A percentile compares a stretch with the other conserved stretches of the same genome.
Conservation (phyloP, 139 green algal genomes). For the Tetradesmus obliquus region DNA sequence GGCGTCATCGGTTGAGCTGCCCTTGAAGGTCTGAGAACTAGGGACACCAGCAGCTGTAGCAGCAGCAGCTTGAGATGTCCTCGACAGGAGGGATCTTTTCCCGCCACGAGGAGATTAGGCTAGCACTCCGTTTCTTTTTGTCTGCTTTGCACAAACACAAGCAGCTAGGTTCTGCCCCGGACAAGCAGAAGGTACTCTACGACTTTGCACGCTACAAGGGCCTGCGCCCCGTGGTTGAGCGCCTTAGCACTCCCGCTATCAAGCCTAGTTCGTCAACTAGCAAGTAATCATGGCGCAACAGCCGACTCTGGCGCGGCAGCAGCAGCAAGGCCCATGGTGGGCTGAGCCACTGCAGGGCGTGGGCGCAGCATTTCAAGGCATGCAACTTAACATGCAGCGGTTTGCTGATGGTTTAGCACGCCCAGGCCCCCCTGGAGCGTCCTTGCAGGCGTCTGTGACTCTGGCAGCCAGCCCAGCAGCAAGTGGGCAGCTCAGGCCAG, state of each 20-base stretch:
- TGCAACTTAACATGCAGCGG: conserved; percentile 44
- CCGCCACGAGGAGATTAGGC: conserved; percentile 65
- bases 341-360: background rate
- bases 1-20: background rate
- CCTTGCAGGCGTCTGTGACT: conserved; percentile 11
- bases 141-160: conserved; percentile 61
- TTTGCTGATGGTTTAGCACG: conserved; percentile 23
- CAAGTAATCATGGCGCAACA: conserved; percentile 4
- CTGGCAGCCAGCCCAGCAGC: background rate
- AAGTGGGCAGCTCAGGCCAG: background rate
- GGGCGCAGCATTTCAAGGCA: conserved; percentile 28
- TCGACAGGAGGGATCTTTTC: conserved; percentile 27
- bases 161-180: conserved; percentile 45
- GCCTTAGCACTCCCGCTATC: conserved; percentile 36
- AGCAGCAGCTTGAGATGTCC: background rate
- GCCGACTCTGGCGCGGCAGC: background rate
- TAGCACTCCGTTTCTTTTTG: conserved; percentile 66
- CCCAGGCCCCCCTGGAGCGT: background rate
- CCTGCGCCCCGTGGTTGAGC: conserved; percentile 51
- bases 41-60: conserved; percentile 13
- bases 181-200: conserved; percentile 45
- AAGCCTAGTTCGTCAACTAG: background rate
- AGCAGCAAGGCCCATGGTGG: conserved; percentile 43
- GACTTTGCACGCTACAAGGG: conserved; percentile 58
- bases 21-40: background rate